Percentiles rank a stretch among this genome's conserved stretches.
These are phyloP conservation scores for Agaricus sinodeliciosus DNA, from an alignment of 768 basidiomycete genomes.

Conservation along the genomic window DNA sequence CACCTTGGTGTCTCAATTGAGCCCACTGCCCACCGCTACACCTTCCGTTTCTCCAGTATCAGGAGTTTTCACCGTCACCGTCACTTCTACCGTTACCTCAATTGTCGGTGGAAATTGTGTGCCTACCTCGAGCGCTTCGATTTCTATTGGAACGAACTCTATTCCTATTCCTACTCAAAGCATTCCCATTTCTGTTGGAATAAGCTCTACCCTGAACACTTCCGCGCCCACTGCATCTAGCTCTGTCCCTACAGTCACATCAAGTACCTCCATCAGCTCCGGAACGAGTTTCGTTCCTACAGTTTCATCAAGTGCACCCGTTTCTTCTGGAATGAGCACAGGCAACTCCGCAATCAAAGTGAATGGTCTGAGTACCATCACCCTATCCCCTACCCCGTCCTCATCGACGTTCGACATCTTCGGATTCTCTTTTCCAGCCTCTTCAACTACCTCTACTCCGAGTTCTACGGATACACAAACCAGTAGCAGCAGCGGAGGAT, in stretches of 20 bases:
- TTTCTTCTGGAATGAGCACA: too few species aligned
- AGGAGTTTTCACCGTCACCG: conserved; percentile 29
- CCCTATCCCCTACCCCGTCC: not conserved
- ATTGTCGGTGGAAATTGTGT: conserved; percentile 1
- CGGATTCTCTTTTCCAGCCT: not conserved
- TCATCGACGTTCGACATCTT: not conserved
- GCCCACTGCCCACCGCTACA: not conserved
- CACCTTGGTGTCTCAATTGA: conserved; percentile 3
- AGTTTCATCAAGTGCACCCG: too few species aligned
- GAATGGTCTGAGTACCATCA: too few species aligned
- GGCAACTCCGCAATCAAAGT: too few species aligned
- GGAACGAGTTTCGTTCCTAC: too few species aligned
- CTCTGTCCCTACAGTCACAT: too few species aligned
- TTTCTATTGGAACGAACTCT: not conserved
- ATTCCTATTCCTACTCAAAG: not conserved
- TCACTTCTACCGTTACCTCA: conserved; percentile 14
- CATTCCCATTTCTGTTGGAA: not conserved
- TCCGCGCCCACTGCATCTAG: too few species aligned
- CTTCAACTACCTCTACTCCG: not conserved
- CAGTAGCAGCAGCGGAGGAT: not conserved
- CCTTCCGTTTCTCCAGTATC: conserved; percentile 11
- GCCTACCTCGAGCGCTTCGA: not conserved
- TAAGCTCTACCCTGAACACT: not conserved
- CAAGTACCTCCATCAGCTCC: too few species aligned
- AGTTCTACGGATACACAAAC: not conserved